Evolutionary conservation across 768 basidiomycete genomes (phyloP), one percentile per base, ranked within the genome.

Genomic region (Amanita thiersii): DNA sequence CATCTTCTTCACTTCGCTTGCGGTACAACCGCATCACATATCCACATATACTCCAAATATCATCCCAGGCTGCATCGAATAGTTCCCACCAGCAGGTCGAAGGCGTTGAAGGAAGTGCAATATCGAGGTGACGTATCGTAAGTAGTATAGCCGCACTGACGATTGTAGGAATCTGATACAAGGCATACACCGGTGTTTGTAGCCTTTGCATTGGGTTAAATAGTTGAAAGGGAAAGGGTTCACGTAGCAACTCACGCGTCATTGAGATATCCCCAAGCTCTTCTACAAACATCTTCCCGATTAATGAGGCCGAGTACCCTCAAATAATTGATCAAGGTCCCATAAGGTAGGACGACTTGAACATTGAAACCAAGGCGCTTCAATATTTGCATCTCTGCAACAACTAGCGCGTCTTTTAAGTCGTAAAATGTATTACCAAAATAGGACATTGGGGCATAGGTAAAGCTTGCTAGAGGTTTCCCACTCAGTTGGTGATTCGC

Each of bases 291-390:
- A 40, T 71, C 72, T 44, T 79, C 76, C 45, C 77, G 70, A 36
- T 69, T 72, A 10, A 82, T 82, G 47, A 99, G 66, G n/a, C 88
- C 90, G 14, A 99, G 73, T 15, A 97, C 75, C 46, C 87, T 73
- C 56, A 96, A 68, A 60, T 99, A 98, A 63, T 96, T 97, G 51
- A 98, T 83, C 43, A 97, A 73, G 4, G 90, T 91, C 24, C 86
- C 90, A 50, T 98, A 98, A 2, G 94, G 92, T 23, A 97, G 68
- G 8, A 89, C 86, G 33, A 94, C 87, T 52, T 88, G 83, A 29
- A 94, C 88, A 54, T 97, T 87, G 65, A 98, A 99, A 1, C 89
- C 94, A 8, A 99, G 73, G 17, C 94, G 75, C 61, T 99, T 99
- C 49, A 99, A 71, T 15, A 98, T 75, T 58, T 99, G 96, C 90